Evolutionary conservation across 345 rosid species (phyloP), one percentile per base, ranked within the genome.

Genomic region (Abelmoschus esculentus): DNA sequence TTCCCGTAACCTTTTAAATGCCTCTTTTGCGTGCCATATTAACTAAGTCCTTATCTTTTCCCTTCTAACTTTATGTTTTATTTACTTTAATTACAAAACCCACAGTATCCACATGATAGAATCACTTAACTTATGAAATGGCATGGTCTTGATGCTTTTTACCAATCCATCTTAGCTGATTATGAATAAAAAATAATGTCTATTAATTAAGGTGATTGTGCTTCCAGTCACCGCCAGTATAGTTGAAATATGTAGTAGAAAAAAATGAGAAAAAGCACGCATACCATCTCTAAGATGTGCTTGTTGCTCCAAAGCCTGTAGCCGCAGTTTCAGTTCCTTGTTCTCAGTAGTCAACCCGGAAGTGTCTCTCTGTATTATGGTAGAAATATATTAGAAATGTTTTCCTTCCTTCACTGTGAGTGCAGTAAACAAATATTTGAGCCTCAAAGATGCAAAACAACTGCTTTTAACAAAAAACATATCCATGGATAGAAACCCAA

Each of bases 241-340:
- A 55, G 12, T 38, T 14, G 53, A 19, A 26, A 22, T 6, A 22
- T 46, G 18, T 14, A 46, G 18, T 4, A 49, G n/a, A 15, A 47
- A 49, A 49, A 47, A 49, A 15, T 14, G 18, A 12, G 12, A 42
- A 42, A 38, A 53, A 32, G 49, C 4, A 70, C 42, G 14, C 61
- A 6, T 84, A 88, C 93, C 89, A 56, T 88, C 90, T 80, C 89
- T 79, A 60, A 88, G 87, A 7, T 86, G 89, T 19, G 90, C 84
- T 80, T 88, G 89, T 73, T 88, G 90, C 78, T 86, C 90, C 90
- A 86, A 76, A 60, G 93, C 90, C 73, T 88, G 90, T 68, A 88
- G 74, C 68, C 93, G 83, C 80, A 88, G 72, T 72, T 84, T 88
- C 72, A 88, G 87, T 67, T 86, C 93, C 78, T 88, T 88, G 61